Evolutionary conservation across 2,329 filamentous ascomycete genomes (phyloP), one percentile per base, ranked within the genome.

Genomic region (Trichoderma sp.): DNA sequence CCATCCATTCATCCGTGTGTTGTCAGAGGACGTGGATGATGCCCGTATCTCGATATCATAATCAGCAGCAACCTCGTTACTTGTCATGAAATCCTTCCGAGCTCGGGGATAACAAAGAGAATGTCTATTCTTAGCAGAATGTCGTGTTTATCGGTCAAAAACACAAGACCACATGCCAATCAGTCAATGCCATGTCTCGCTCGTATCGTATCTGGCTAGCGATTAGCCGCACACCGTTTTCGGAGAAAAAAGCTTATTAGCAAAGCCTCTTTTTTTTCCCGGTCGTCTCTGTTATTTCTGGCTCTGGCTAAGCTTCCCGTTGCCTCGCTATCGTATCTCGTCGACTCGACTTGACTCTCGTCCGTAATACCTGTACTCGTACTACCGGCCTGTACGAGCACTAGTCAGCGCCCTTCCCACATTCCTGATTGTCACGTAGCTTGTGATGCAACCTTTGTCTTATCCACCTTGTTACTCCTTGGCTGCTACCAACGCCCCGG

Each of bases 401-500:
- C 66, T 69, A 69, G 66, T 69, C 66, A 69, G 57, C 63, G 63
- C 61, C 62, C 53, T 71, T 71, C 62, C 69, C 69, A 66, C 61
- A 71, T 71, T 36, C 63, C 62, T 55, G 64, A 71, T 71, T 71
- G 69, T 71, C 69, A 71, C 69, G 69, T 71, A 71, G 69, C 69
- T 47, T 63, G 68, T 63, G 68, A 63, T 70, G 68, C 68, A 70
- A 70, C 68, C 61, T 39, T 71, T 68, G 34, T 68, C 57, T 68
- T 61, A 53, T 68, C 66, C 69, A 50, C 69, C 69, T 28, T 28
- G 23, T 43, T 71, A 23, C 62, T 57, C 28, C 69, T 53, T 66
- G 55, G 69, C 55, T 71, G 69, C 69, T 71, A 71, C 69, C 69
- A 71, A 71, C 69, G 62, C 69, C 69, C 39, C 69, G 69, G 69